Percentiles rank a stretch among this genome's conserved stretches.
These are phyloP conservation scores for Spergularia marina DNA, from an alignment of 148 eudicot species.

Conservation along the genomic window DNA sequence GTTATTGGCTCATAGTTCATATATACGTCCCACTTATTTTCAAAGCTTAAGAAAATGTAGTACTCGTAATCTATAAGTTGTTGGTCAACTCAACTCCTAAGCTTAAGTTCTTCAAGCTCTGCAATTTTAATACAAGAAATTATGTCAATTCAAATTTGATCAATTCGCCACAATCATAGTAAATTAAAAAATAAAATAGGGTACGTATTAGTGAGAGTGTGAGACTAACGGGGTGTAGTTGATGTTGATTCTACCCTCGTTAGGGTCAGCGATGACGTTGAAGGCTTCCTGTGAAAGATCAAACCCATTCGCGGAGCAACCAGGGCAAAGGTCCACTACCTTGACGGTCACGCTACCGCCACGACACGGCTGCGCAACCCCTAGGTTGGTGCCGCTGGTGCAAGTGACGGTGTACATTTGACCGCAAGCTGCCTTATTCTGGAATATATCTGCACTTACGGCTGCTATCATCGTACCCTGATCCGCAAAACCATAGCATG, in stretches of 20 bases:
- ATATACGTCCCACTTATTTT: no score
- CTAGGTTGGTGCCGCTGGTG: constrained; percentile 33
- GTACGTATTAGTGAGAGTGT: no score
- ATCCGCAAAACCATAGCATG: constrained; percentile 38
- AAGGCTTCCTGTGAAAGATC: constrained; percentile 55
- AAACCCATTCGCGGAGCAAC: constrained; percentile 29
- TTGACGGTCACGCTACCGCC: constrained; percentile 34
- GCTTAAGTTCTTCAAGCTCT: no score
- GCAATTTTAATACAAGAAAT: no score
- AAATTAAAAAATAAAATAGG: no score
- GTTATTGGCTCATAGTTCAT: no score
- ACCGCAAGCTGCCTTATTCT: constrained; percentile 43
- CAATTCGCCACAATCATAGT: not conserved
- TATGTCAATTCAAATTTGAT: no score
- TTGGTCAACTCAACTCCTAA: no score
- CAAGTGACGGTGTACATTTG: constrained; percentile 37
- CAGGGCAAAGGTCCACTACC: constrained; percentile 47
- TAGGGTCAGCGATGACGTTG: constrained; percentile 36
- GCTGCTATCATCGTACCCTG: constrained; percentile 44
- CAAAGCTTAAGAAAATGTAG: no score
- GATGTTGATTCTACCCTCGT: constrained; percentile 35
- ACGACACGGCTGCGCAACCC: constrained; percentile 24
- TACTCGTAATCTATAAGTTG: no score
- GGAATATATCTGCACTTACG: constrained; percentile 31
- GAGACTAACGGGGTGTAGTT: constrained; percentile 30